Conservation (phyloP, 805 yeast genomes). For the Starmerella apis region DNA sequence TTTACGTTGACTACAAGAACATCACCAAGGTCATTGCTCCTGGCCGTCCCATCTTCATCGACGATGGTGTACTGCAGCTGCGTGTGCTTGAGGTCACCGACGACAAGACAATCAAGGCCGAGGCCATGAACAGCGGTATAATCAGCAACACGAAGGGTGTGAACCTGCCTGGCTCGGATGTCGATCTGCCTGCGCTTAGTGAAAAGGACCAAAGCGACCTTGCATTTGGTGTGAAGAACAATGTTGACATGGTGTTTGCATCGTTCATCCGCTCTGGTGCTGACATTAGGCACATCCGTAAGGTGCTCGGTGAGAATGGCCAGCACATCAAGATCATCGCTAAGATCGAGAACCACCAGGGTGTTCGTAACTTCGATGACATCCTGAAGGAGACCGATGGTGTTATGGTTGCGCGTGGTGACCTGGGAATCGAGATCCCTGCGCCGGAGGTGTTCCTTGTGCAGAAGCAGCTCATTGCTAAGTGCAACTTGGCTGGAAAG, state of each 20-base stretch:
- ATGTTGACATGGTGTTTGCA: conserved; percentile 97
- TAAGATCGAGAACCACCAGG: conserved; percentile 98
- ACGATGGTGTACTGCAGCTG: conserved; percentile 95
- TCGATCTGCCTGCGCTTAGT: conserved; percentile 93
- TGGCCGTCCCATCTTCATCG: conserved; percentile 88
- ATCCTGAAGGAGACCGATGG: conserved; percentile 92
- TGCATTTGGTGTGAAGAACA: conserved; percentile 91
- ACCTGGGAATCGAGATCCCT: conserved; percentile 97
- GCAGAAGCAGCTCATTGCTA: conserved; percentile 97
- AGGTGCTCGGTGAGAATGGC: conserved; percentile 94
- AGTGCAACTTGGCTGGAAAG: conserved; percentile 98
- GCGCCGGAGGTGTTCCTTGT: conserved; percentile 98
- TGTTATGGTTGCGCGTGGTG: conserved; percentile 99
- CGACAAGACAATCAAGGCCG: conserved; percentile 70
- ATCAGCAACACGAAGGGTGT: conserved; percentile 98
- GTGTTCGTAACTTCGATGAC: conserved; percentile 98
- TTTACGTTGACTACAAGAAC: conserved; percentile 92
- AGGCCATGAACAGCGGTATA: conserved; percentile 87
- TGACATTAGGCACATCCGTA: conserved; percentile 82
- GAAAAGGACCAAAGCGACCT: conserved; percentile 93
- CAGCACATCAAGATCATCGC: conserved; percentile 90
- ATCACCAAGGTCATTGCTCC: conserved; percentile 83
- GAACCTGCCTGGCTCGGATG: conserved; percentile 97
- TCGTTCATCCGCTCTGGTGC: conserved; percentile 93
- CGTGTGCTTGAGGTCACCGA: conserved; percentile 79